phyloP scores from a whole-genome alignment of 169 alveolate species.

The Cryptosporidium bovis region DNA sequence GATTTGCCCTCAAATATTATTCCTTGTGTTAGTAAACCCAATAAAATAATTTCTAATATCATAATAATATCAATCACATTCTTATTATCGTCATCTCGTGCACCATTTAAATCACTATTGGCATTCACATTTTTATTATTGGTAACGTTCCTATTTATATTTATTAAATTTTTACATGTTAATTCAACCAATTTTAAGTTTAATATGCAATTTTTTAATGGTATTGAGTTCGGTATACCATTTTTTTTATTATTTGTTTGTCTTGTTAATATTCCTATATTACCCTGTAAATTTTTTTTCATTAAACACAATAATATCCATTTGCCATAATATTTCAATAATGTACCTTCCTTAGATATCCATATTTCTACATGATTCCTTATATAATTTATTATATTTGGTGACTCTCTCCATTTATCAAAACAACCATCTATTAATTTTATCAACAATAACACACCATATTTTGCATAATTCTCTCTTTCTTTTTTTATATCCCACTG shows the following conservation, averaged over 20 bases:
- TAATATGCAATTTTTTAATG: slow-evolving; percentile 50
- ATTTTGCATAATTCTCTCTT: slow-evolving; percentile 55
- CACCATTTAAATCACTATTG: neutral
- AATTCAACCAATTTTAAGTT: slow-evolving; percentile 27
- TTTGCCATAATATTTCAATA: slow-evolving; percentile 38
- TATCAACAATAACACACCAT: slow-evolving; percentile 57
- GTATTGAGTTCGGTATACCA: slow-evolving; percentile 2
- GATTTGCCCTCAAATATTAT: slow-evolving; percentile 19
- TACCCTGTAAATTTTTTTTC: slow-evolving; percentile 24
- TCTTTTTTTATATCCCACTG: slow-evolving; percentile 74
- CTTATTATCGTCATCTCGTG: neutral
- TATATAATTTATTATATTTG: slow-evolving; percentile 12
- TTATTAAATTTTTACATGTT: slow-evolving; percentile 9
- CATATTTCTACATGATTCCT: slow-evolving; percentile 20
- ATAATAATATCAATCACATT: slow-evolving; percentile 20
- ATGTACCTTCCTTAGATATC: slow-evolving; percentile 14
- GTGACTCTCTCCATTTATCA: slow-evolving; percentile 28
- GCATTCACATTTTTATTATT: neutral
- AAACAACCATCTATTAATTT: slow-evolving; percentile 19
- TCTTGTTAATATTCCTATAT: slow-evolving; percentile 12
- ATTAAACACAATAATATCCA: slow-evolving; percentile 43
- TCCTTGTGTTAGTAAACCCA: slow-evolving; percentile 50
- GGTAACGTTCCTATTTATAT: neutral
- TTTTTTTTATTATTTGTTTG: neutral
- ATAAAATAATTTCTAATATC: slow-evolving; percentile 42